Base-by-base conservation (phyloP, 352 stramenopile genomes). In the Globisporangium okanoganense region DNA sequence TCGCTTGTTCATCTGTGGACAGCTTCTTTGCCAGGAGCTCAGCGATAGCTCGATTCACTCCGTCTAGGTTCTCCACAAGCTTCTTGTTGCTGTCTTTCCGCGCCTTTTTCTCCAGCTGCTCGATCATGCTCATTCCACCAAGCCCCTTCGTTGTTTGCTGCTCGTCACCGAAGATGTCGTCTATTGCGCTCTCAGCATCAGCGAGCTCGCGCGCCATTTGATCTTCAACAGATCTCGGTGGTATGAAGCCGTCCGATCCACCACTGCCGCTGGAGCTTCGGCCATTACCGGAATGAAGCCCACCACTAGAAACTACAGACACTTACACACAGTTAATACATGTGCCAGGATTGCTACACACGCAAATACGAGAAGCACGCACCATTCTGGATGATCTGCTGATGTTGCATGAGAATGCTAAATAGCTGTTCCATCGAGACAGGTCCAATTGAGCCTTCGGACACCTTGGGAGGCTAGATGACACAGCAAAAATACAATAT, bases 401-500 rank as follows among this genome's bases (percentile, higher is more conserved):
- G 87, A 63, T 95, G 85, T 40, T 95, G 84, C 84, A 95, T 93
- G 6, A 94, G 62, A 53, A 95, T 93, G 45, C 76, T 89, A 40
- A 93, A 92, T 4, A 95, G 65, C 41, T 95, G 82, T 41, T 95
- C 82, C 82, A 95, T 94, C 10, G 87, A 92, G 22, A 95, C 78
- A 6, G 78, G 76, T 22, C 70, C 70, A 8, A 70, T 68, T 6
- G 74, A 62, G 16, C 71, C 61, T 6, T 67, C 67, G 5, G 40
- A 61, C 10, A 56, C 55, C 58, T 70, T 51, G 22, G 80, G 76
- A 6, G 79, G 81, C 77, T 89, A 58, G 20, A 62, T 38, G 9
- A 27, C 47, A 58, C 43, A 57, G 7, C 8, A 49, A 36, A 57
- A 2, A 58, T 13, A 33, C 6, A 45, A 38, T 24, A 55, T 2